These are phyloP conservation scores for Ascoidea asiatica DNA, from an alignment of 805 yeast genomes.

Conservation along the genomic window DNA sequence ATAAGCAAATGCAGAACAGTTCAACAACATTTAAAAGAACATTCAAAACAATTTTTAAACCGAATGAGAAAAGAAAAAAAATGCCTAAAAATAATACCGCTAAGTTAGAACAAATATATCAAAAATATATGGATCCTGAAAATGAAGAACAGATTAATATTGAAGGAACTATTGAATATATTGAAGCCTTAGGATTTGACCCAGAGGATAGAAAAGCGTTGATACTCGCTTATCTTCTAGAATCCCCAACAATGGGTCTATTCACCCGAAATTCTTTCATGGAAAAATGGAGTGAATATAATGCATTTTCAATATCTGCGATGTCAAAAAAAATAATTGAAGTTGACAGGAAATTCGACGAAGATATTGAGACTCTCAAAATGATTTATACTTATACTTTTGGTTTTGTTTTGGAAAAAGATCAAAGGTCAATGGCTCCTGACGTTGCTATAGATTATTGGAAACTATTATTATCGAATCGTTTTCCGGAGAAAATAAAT, in stretches of 20 bases:
- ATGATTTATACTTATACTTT: constrained; percentile 62
- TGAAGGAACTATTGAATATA: constrained; percentile 63
- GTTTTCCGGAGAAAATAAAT: constrained; percentile 21
- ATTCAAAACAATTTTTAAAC: no score
- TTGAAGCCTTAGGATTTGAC: constrained; percentile 52
- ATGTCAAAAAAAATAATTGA: not conserved
- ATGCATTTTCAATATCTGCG: constrained; percentile 7
- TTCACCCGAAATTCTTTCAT: constrained; percentile 39
- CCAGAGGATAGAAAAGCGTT: constrained; percentile 68
- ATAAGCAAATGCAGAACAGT: no score
- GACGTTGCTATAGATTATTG: constrained; percentile 69
- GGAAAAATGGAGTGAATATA: constrained; percentile 37
- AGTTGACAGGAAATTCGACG: constrained; percentile 16
- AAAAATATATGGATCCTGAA: not conserved
- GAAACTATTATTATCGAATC: constrained; percentile 41
- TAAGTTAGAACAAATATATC: no score
- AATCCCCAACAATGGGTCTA: constrained; percentile 53
- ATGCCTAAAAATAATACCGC: no score
- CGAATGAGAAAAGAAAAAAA: no score
- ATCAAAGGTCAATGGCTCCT: constrained; percentile 33
- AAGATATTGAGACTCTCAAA: constrained; percentile 31
- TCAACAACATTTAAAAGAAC: no score
- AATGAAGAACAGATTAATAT: constrained; percentile 35
- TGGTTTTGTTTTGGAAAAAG: constrained; percentile 45
- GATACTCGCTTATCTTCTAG: constrained; percentile 55